Evolutionary conservation across 139 green algal genomes (phyloP).

Genomic region (Dunaliella sp.): DNA sequence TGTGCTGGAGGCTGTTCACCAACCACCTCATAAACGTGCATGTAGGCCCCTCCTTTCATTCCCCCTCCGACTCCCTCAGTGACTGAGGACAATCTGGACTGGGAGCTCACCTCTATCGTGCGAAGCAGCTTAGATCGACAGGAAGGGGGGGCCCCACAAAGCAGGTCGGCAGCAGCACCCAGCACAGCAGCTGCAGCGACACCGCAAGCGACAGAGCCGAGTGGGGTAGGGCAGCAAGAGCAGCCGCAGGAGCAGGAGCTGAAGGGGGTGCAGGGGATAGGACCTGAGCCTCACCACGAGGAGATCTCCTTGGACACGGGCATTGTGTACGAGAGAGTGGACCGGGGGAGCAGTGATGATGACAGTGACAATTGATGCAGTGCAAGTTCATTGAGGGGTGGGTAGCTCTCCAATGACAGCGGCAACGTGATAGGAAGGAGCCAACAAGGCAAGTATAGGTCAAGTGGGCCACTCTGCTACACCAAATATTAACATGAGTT

Average conservation of each 20-base stretch:
- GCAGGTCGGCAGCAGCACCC: background rate
- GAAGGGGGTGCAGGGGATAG: background rate
- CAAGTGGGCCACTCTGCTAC: too few relatives aligned
- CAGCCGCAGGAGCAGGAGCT: background rate
- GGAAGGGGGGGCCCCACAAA: too few relatives aligned
- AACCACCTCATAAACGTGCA: too few relatives aligned
- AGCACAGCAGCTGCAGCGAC: background rate
- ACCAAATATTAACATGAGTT: too few relatives aligned
- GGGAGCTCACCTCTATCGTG: slow-evolving; percentile 54
- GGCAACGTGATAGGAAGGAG: too few relatives aligned
- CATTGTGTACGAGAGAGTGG: background rate
- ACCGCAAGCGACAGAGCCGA: background rate
- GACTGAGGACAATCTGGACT: slow-evolving; percentile 43
- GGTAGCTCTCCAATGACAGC: too few relatives aligned
- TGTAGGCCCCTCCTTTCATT: slow-evolving; percentile 32
- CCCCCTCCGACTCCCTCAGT: slow-evolving; percentile 3
- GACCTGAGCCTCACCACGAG: background rate
- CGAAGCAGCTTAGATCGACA: slow-evolving; percentile 12
- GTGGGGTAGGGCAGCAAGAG: background rate
- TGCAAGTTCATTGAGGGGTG: too few relatives aligned
- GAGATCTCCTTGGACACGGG: background rate
- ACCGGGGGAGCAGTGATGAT: background rate
- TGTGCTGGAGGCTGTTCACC: too few relatives aligned
- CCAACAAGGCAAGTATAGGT: too few relatives aligned
- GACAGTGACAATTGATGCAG: background rate